A percentile compares a stretch with the other conserved stretches of the same genome.
Conservation (phyloP, 208 protist species). For the Leishmania arabica region DNA sequence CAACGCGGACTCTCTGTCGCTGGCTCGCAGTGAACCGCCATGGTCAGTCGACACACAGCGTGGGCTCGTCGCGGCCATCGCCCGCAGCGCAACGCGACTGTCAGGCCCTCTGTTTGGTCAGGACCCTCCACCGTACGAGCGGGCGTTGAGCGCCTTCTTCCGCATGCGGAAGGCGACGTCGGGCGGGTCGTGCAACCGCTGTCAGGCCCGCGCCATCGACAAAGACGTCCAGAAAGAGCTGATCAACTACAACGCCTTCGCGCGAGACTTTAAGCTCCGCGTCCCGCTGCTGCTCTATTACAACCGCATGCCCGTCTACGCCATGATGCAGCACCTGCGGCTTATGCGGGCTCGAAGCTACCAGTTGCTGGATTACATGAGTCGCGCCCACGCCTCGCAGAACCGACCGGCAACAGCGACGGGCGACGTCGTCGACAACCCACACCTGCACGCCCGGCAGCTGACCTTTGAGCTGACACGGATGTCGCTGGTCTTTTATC, state of each 20-base stretch:
- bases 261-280: conserved; percentile 22
- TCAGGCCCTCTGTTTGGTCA: not conserved
- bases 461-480: conserved; percentile 24
- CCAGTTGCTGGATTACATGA: conserved; percentile 26
- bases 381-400: conserved; percentile 14
- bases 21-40: conserved; percentile 25
- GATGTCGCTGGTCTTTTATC: conserved; percentile 30
- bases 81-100: not conserved
- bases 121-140: conserved; percentile 19
- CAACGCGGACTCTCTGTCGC: conserved; percentile 20
- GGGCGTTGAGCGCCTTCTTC: conserved; percentile 26
- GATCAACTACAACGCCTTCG: conserved; percentile 20
- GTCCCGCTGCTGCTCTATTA: conserved; percentile 32
- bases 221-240: conserved; percentile 14
- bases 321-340: conserved; percentile 23
- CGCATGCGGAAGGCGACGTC: conserved; percentile 24
- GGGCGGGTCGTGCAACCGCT: conserved; percentile 14
- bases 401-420: conserved; percentile 11
- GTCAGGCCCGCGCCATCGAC: conserved; percentile 12
- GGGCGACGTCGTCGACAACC: conserved; percentile 4
- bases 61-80: conserved; percentile 5
- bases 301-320: conserved; percentile 37
- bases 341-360: conserved; percentile 25
- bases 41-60: conserved; percentile 15
- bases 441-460: conserved; percentile 9